Evolutionary conservation across 768 basidiomycete species (phyloP).

Genomic region (Rhodosporidiobolus sp.): DNA sequence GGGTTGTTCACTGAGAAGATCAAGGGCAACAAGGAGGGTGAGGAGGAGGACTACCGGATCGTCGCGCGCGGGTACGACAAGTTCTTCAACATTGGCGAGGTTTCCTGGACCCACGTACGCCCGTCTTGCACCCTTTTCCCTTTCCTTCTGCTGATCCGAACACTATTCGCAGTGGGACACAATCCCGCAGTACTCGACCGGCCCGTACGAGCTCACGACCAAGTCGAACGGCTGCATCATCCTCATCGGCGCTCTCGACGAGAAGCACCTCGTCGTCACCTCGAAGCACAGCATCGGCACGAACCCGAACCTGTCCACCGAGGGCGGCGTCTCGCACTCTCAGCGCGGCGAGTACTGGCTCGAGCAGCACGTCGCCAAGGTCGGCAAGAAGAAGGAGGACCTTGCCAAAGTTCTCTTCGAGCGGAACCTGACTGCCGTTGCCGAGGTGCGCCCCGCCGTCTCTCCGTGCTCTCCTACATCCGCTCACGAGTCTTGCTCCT

Average conservation of each 20-base stretch:
- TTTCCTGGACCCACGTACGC: conserved; percentile 87
- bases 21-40: conserved; percentile 41
- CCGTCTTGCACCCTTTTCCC: neutral
- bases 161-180: conserved; percentile 39
- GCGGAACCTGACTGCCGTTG: conserved; percentile 80
- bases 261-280: conserved; percentile 71
- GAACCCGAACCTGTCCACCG: conserved; percentile 37
- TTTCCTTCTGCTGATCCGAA: neutral
- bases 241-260: conserved; percentile 75
- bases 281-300: conserved; percentile 86
- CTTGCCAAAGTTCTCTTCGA: conserved; percentile 74
- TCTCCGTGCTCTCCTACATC: neutral
- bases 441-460: conserved; percentile 88
- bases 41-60: conserved; percentile 54
- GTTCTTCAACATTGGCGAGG: conserved; percentile 96
- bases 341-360: conserved; percentile 82
- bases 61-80: conserved; percentile 94
- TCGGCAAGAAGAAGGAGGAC: conserved; percentile 66
- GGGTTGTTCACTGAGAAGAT: conserved; percentile 69
- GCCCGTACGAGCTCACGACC: conserved; percentile 79
- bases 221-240: conserved; percentile 98
- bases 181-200: conserved; percentile 45
- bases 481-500: neutral
- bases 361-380: conserved; percentile 60
- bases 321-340: conserved; percentile 62